Evolutionary conservation across 305 asterid genomes (phyloP).

Genomic region (Fraxinus ornus): DNA sequence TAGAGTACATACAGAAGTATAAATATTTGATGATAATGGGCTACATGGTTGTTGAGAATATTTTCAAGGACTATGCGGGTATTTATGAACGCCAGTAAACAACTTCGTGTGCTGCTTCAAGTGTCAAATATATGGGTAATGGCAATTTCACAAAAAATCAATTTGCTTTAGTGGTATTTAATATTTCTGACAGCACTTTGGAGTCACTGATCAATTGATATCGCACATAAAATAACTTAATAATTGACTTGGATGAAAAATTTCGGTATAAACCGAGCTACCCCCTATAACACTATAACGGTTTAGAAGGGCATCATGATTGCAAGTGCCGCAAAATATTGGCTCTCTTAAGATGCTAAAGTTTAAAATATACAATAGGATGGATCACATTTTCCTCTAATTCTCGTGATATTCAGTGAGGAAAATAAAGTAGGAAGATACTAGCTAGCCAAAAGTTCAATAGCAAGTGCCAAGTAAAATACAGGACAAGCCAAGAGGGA

Average conservation of each 20-base stretch:
- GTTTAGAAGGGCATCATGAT: neutral
- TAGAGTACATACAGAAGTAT: neutral
- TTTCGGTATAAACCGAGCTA: neutral
- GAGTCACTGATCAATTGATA: neutral
- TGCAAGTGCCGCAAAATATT: neutral
- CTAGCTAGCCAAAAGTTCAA: constrained; percentile 8
- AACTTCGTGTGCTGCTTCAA: neutral
- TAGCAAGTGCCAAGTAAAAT: neutral
- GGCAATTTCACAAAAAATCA: neutral
- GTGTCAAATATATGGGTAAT: neutral
- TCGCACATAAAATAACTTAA: neutral
- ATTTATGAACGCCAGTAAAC: constrained; percentile 1
- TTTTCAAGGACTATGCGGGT: neutral
- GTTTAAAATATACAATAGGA: constrained; percentile 1
- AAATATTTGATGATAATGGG: neutral
- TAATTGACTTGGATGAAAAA: neutral
- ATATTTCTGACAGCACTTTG: neutral
- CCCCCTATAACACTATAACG: neutral
- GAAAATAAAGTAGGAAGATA: neutral
- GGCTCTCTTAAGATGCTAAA: constrained; percentile 9
- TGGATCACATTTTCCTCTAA: constrained; percentile 1
- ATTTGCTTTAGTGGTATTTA: neutral
- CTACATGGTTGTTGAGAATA: constrained; percentile 5
- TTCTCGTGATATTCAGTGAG: neutral
- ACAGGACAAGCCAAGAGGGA: constrained; percentile 14